Evolutionary conservation across 768 basidiomycete species (phyloP).

Genomic region (Saitozyma podzolica): DNA sequence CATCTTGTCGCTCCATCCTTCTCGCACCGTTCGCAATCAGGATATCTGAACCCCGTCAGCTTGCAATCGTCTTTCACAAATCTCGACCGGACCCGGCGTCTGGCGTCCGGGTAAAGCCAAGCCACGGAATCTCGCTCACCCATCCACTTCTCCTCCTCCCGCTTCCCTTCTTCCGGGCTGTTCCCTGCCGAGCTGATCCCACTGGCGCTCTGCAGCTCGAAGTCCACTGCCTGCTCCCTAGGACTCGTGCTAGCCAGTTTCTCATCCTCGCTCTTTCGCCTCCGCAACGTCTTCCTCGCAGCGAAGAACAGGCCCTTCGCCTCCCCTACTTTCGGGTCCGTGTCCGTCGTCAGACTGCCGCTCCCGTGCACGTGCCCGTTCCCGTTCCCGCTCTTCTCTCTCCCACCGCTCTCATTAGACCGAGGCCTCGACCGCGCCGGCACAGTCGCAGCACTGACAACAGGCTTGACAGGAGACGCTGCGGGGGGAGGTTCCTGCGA

Average conservation of each 20-base stretch:
- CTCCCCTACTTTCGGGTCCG: constrained; percentile 12
- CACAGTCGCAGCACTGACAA: no score
- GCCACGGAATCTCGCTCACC: constrained; percentile 28
- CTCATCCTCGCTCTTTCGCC: constrained; percentile 13
- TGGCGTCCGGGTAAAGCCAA: no score
- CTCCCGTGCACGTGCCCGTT: background rate
- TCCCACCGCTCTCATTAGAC: no score
- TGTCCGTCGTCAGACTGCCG: background rate
- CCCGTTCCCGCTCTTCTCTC: no score
- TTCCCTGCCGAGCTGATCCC: constrained; percentile 23
- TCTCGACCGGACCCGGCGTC: no score
- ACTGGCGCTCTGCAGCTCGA: constrained; percentile 39
- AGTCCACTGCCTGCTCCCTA: constrained; percentile 34
- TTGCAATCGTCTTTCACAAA: no score
- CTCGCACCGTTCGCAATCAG: constrained; percentile 45
- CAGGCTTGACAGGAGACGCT: no score
- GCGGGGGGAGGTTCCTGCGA: background rate
- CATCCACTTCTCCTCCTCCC: constrained; percentile 48
- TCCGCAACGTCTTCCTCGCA: constrained; percentile 11
- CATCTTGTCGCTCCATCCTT: constrained; percentile 42
- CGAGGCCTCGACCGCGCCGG: no score
- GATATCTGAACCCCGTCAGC: constrained; percentile 25
- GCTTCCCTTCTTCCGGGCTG: constrained; percentile 1
- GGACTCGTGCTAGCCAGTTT: constrained; percentile 8
- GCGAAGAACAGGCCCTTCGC: constrained; percentile 22